Evolutionary conservation across 2,329 filamentous ascomycete genomes (phyloP), one percentile per base, ranked within the genome.

Genomic region (Trichoderma breve): DNA sequence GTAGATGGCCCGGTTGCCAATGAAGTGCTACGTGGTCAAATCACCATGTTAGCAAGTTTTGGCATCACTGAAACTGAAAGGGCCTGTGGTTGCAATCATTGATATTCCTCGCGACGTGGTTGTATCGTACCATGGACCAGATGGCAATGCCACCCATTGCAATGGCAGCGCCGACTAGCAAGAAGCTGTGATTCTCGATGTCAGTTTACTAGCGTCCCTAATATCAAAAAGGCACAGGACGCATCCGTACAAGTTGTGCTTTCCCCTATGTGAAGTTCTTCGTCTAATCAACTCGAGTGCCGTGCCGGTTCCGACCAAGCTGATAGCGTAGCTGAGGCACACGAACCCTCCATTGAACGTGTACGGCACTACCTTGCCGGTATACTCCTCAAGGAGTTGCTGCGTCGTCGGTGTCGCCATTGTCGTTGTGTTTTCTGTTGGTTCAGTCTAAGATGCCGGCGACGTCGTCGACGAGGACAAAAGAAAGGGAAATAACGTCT

Each of bases 401-500:
- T 21, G 43, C n/a, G 43, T 51, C 43, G 43, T 21, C n/a, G 43
- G n/a, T 1, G n/a, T 51, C 18, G 43, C 18, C 43, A 51, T 51
- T 2, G 43, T 51, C n/a, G n/a, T 51, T n/a, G n/a, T 51, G 8
- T 51, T 51, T 9, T 51, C n/a, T 21, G 9, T 2, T 51, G n/a
- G 21, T 51, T 51, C 43, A 12, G 8, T 47, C 3, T 12, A 2
- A 4, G 4, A 21, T 51, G 5, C n/a, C 43, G 0, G 9, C 9
- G n/a, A 21, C n/a, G 3, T 51, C 1, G 4, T 0, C 1, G 8
- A 5, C 7, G 8, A 12, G 6, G n/a, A n/a, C n/a, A n/a, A n/a
- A n/a, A n/a, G n/a, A n/a, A 21, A 9, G 1, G 3, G 1, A 43
- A 21, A 51, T 21, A 21, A 21, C 43, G 4, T 6, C 21, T n/a